phyloP scores from a whole-genome alignment of 352 stramenopile species.

The Phytophthora boehmeriae region DNA sequence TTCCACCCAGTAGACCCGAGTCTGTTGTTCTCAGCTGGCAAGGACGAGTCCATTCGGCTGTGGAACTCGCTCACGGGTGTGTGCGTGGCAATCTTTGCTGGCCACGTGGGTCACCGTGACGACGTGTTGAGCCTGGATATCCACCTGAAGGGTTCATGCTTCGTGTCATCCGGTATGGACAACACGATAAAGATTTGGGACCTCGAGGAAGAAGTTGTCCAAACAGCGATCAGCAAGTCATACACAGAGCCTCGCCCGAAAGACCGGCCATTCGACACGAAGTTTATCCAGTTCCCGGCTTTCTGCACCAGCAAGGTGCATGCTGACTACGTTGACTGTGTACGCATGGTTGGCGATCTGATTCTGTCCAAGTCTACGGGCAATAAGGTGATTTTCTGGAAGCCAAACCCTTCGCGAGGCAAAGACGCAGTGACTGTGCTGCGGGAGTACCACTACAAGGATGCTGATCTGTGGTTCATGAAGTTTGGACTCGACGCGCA shows the following conservation, averaged over 20 bases:
- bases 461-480: constrained; percentile 89
- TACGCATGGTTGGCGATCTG: constrained; percentile 78
- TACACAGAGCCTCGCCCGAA: constrained; percentile 71
- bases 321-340: constrained; percentile 91
- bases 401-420: constrained; percentile 82
- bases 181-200: constrained; percentile 96
- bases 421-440: constrained; percentile 84
- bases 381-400: constrained; percentile 93
- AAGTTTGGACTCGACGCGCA: constrained; percentile 82
- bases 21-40: constrained; percentile 90
- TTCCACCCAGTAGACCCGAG: constrained; percentile 90
- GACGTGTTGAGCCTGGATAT: constrained; percentile 91
- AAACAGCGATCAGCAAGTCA: constrained; percentile 76
- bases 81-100: constrained; percentile 93
- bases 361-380: constrained; percentile 85
- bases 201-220: constrained; percentile 73
- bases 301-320: constrained; percentile 94
- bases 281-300: constrained; percentile 90
- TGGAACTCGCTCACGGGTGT: constrained; percentile 92
- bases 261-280: constrained; percentile 77
- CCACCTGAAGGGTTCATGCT: constrained; percentile 88
- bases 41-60: constrained; percentile 92
- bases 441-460: constrained; percentile 83
- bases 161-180: constrained; percentile 92
- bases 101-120: constrained; percentile 90